Base-by-base conservation (phyloP, 1,139 yeast genomes). In the Kurtzmaniella quercitrusa region DNA sequence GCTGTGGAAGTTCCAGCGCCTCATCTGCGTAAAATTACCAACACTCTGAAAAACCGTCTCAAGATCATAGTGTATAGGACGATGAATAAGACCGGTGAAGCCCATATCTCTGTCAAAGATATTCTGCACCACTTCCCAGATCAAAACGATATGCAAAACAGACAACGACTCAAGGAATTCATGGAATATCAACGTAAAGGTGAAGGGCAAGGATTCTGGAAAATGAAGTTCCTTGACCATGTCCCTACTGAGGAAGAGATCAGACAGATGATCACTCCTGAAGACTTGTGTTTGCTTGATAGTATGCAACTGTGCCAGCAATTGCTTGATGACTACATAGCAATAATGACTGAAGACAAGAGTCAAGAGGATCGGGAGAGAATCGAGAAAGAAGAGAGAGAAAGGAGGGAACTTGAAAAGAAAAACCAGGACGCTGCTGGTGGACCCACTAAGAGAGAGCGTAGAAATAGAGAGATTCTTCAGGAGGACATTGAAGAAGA, bases 121-220 rank as follows among this genome's bases (percentile, higher is more conserved):
- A 88, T 94, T 19, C 84, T 95, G 0, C 79, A 79, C 43, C 98
- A 93, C 66, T 94, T 94, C 58, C 98, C 98, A 0, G 98, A 91
- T 55, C 98, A 91, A 61, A 91, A 87, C 58, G 98, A 93, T 59
- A 91, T 93, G 90, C 99, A 94, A 62, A 93, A 90, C 58, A 77
- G 98, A 55, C 98, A 93, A 65, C 74, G 97, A 49, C 75, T 94
- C 48, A 94, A 94, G 62, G 99, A 94, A 64, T 94, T 94, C 54
- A 94, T 94, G 99, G 98, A 91, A 58, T 94, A 88, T 57, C 98
- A 91, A 66, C 75, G 98, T 54, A 82, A 85, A 38, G 98, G 98
- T 12, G 91, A 86, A 24, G 98, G 93, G 59, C 96, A 90, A 58
- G 96, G 98, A 2, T 87, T 72, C 58, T 94, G 99, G 99, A 93